Evolutionary conservation across 2,329 filamentous ascomycete species (phyloP), one percentile per base, ranked within the genome.

Genomic region (Neofusicoccum laricinum): DNA sequence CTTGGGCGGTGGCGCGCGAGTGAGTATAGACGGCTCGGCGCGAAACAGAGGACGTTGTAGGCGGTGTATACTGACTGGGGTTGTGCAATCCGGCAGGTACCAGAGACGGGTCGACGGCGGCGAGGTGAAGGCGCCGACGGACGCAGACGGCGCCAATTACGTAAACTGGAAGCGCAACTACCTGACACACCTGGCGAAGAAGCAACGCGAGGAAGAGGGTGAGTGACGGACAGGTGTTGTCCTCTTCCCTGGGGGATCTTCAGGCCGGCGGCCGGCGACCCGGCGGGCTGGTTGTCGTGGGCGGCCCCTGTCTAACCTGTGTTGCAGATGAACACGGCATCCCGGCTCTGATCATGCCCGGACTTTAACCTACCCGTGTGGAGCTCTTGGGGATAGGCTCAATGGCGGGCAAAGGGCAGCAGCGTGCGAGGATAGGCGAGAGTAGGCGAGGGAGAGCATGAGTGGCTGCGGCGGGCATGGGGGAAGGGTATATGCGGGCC

Each of bases 271-370:
- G n/a, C 6, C 2, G 11, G 53, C 25, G 45, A 43, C 48, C 36
- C 49, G 17, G 15, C 14, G 8, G 38, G 30, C 11, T 43, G 36
- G 40, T 30, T 40, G 6, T 41, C 36, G 15, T 61, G 6, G 17
- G 43, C 43, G 8, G 32, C 45, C 57, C 30, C 41, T 50, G 34
- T 41, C 36, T 32, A 49, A 40, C 45, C 41, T 32, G 45, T 50
- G 32, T 30, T 32, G 32, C 32, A 51, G 46, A 41, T 43, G 32
- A 30, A 30, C 43, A 49, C 43, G 38, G n/a, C 21, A 59, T 46
- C 55, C 55, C 55, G 55, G 55, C 40, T 59, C 40, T 46, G 40
- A 59, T 59, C 55, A 19, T n/a, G 32, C 41, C 38, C 55, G 40
- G 36, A 41, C n/a, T 21, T 34, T 43, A 34, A 45, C 53, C 14